Evolutionary conservation across 2,329 filamentous ascomycete genomes (phyloP).

Genomic region (Dothistroma pini): DNA sequence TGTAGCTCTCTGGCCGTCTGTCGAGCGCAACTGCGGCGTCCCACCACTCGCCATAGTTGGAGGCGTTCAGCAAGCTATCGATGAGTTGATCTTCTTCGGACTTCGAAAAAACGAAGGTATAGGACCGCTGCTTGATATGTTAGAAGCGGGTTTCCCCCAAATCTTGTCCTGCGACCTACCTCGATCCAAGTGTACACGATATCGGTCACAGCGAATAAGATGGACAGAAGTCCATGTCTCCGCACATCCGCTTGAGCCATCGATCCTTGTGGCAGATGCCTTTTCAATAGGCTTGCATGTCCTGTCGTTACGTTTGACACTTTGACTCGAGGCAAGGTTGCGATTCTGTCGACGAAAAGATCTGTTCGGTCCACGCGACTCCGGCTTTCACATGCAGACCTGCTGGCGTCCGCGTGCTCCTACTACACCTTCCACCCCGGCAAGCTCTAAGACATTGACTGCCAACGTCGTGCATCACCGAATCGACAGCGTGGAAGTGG

Average conservation of each 20-base stretch:
- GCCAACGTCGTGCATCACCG: not conserved
- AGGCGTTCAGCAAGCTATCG: slow-evolving; percentile 14
- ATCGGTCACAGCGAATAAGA: slow-evolving; percentile 2
- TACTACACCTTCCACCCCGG: not conserved
- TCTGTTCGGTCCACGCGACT: not conserved
- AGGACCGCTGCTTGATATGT: not conserved
- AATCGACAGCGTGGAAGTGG: not conserved
- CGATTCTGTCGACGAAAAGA: not conserved
- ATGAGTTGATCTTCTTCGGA: slow-evolving; percentile 12
- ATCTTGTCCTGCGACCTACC: not conserved
- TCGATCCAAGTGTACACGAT: slow-evolving; percentile 5
- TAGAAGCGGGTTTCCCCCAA: not conserved
- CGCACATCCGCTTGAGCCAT: not conserved
- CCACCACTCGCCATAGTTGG: slow-evolving; percentile 19
- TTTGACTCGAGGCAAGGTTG: not conserved
- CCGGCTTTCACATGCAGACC: not conserved
- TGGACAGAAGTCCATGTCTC: not conserved
- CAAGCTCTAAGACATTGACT: not conserved
- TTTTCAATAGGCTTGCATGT: not conserved
- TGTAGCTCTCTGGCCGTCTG: slow-evolving; percentile 12
- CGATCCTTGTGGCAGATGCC: not conserved
- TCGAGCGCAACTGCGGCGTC: slow-evolving; percentile 19
- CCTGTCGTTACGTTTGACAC: not conserved
- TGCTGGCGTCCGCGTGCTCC: not conserved
- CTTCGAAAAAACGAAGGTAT: slow-evolving; percentile 4